These are phyloP conservation scores for Chrysoporthe puriensis DNA, from an alignment of 2,329 filamentous ascomycete species.

Conservation along the genomic window DNA sequence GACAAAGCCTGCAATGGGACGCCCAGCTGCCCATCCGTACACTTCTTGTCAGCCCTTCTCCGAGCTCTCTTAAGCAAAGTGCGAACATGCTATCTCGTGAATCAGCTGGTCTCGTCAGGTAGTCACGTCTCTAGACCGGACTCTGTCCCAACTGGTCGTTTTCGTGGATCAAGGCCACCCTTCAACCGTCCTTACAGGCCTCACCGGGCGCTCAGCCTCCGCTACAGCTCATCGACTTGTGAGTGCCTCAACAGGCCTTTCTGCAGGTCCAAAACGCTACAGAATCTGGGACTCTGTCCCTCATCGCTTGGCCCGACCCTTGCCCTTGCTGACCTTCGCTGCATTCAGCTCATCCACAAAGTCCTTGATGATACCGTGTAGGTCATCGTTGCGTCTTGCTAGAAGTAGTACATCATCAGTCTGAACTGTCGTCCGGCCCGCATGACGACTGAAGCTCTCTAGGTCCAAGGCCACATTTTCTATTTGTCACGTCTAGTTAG, in stretches of 20 bases:
- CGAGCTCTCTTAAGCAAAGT: neutral
- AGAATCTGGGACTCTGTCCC: neutral
- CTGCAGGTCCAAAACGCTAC: neutral
- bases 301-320: constrained; percentile 37
- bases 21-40: neutral
- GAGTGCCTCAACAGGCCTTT: neutral
- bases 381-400: constrained; percentile 81
- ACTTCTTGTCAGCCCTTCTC: neutral
- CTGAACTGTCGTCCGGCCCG: constrained; percentile 76
- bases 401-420: constrained; percentile 88
- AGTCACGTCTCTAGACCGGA: neutral
- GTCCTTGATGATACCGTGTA: constrained; percentile 74
- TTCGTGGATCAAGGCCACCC: neutral
- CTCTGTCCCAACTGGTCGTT: neutral
- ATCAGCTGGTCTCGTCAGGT: neutral
- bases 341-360: constrained; percentile 66
- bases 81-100: neutral
- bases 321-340: constrained; percentile 37
- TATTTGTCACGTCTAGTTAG: constrained; percentile 33
- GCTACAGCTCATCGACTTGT: neutral
- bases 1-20: neutral
- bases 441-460: constrained; percentile 70
- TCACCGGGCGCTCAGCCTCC: neutral
- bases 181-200: neutral
- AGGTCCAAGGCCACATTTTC: constrained; percentile 62